These are phyloP conservation scores for Lactarius hengduanensis DNA, from an alignment of 768 basidiomycete species.

Conservation along the genomic window DNA sequence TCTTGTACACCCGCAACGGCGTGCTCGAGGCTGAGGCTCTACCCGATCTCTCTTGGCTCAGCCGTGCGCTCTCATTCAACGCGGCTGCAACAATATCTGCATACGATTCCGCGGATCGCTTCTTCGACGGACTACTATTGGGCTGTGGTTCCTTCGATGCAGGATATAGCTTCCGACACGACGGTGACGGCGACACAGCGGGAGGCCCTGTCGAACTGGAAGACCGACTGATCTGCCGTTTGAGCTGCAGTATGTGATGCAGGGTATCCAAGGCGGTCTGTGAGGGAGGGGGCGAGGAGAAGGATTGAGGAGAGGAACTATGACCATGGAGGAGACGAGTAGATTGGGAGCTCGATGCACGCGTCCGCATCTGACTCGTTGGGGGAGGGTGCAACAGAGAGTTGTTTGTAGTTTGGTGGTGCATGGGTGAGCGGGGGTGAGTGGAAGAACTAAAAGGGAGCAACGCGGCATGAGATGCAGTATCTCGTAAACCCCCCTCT, in stretches of 20 bases:
- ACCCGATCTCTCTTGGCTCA: not conserved
- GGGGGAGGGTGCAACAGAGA: not conserved
- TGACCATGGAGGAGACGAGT: not conserved
- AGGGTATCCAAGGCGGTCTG: conserved; percentile 11
- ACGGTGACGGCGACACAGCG: not conserved
- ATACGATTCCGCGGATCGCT: conserved; percentile 3
- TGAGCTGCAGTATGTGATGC: conserved; percentile 14
- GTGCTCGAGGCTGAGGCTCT: not conserved
- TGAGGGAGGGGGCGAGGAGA: not conserved
- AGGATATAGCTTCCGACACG: not conserved
- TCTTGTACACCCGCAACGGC: conserved; percentile 18
- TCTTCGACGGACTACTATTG: not conserved
- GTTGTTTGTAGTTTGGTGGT: not conserved
- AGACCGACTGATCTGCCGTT: conserved; percentile 4
- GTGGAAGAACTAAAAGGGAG: not conserved
- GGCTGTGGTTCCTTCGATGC: not conserved
- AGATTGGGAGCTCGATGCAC: not conserved
- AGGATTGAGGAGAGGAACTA: not conserved
- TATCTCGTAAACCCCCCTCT: not conserved
- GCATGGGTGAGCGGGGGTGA: not conserved
- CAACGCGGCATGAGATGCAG: not conserved
- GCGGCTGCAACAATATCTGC: conserved; percentile 23
- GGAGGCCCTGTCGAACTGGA: not conserved
- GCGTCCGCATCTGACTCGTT: not conserved
- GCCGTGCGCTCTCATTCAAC: conserved; percentile 14